phyloP scores from a whole-genome alignment of 768 basidiomycete species.

The Tylopilus sp. region DNA sequence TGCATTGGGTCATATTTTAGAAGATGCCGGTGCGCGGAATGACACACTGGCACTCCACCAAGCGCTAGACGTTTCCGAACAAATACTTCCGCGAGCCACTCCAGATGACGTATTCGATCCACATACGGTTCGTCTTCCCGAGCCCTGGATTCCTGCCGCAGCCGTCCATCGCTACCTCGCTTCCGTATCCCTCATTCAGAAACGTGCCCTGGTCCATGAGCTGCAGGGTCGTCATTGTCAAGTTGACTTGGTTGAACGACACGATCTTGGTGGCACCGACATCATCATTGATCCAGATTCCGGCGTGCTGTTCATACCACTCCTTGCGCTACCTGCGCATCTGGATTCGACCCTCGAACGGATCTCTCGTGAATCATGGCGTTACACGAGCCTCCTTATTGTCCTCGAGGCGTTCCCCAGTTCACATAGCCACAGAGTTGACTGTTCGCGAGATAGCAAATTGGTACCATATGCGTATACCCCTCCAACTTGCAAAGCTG shows the following conservation, averaged over 20 bases:
- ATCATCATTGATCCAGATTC: slow-evolving; percentile 64
- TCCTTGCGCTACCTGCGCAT: slow-evolving; percentile 48
- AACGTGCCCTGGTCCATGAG: slow-evolving; percentile 52
- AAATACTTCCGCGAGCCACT: slow-evolving; percentile 21
- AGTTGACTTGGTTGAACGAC: slow-evolving; percentile 64
- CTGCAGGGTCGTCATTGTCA: slow-evolving; percentile 43
- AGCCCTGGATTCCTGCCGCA: slow-evolving; percentile 28
- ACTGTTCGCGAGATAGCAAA: slow-evolving; percentile 7
- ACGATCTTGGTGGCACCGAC: slow-evolving; percentile 55
- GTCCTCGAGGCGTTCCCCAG: slow-evolving; percentile 67
- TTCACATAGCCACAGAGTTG: slow-evolving; percentile 32
- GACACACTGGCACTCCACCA: slow-evolving; percentile 9
- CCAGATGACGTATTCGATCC: slow-evolving; percentile 41
- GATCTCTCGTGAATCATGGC: slow-evolving; percentile 61
- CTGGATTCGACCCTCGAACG: slow-evolving; percentile 41
- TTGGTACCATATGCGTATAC: slow-evolving; percentile 47
- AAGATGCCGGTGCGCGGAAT: slow-evolving; percentile 11
- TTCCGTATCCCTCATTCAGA: slow-evolving; percentile 67
- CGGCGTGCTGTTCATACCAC: slow-evolving; percentile 48
- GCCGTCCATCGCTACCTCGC: slow-evolving; percentile 61
- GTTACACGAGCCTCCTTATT: slow-evolving; percentile 50
- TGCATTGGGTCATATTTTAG: slow-evolving; percentile 1
- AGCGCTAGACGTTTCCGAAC: slow-evolving; percentile 5
- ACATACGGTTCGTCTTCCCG: slow-evolving; percentile 45
- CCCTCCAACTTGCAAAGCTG: slow-evolving; percentile 62